phyloP scores from a whole-genome alignment of 805 yeast species.

The Yamadazyma laniorum region DNA sequence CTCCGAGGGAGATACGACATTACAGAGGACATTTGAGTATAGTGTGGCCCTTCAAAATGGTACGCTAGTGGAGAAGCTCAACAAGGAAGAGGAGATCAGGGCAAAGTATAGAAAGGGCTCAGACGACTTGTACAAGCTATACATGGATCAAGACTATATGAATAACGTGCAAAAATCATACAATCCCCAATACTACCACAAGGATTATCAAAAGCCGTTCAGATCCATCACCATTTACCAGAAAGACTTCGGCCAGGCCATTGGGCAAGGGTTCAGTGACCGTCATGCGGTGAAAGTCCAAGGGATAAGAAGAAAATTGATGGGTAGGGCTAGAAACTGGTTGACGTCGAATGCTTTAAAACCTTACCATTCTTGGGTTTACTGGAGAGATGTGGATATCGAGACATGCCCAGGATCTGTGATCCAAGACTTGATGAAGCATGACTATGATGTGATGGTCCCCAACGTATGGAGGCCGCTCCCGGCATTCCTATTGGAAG shows the following conservation, averaged over 20 bases:
- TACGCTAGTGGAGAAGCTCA: constrained; percentile 50
- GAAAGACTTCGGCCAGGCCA: constrained; percentile 79
- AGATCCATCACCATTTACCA: constrained; percentile 76
- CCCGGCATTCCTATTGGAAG: constrained; percentile 80
- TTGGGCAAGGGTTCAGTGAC: constrained; percentile 83
- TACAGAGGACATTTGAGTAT: constrained; percentile 63
- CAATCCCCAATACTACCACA: constrained; percentile 55
- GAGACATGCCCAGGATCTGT: constrained; percentile 80
- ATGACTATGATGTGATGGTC: constrained; percentile 67
- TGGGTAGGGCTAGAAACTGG: constrained; percentile 91
- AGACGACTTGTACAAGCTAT: constrained; percentile 60
- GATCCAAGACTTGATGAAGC: constrained; percentile 69
- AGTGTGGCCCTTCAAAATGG: constrained; percentile 71
- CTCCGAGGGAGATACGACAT: constrained; percentile 61
- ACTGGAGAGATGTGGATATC: constrained; percentile 87
- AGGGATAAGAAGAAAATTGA: constrained; percentile 76
- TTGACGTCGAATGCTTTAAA: constrained; percentile 67
- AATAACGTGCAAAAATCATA: constrained; percentile 58
- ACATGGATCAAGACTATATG: constrained; percentile 65
- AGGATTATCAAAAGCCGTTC: constrained; percentile 64
- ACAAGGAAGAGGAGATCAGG: constrained; percentile 37
- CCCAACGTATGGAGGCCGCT: constrained; percentile 97
- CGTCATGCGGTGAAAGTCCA: constrained; percentile 84
- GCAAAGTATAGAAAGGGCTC: constrained; percentile 44
- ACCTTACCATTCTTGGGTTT: constrained; percentile 88